Evolutionary conservation across 2,329 filamentous ascomycete genomes (phyloP).

Genomic region (Pseudomassariella vexata): DNA sequence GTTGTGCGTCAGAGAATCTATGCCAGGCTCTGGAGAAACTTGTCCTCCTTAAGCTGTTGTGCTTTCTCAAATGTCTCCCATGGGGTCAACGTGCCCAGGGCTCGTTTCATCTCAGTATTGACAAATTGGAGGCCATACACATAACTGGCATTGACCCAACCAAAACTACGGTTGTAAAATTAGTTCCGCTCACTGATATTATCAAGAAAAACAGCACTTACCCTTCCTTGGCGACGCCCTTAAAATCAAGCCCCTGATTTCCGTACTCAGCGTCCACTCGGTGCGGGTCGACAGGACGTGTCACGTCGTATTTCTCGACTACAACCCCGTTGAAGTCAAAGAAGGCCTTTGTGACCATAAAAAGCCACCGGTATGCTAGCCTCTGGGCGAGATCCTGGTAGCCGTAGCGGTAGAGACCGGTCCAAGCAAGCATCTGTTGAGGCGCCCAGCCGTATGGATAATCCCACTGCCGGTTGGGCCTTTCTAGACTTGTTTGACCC

Average conservation of each 20-base stretch:
- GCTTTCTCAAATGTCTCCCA: conserved; percentile 79
- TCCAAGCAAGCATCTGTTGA: conserved; percentile 98
- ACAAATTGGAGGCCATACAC: conserved; percentile 88
- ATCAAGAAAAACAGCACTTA: conserved; percentile 42
- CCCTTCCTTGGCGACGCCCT: conserved; percentile 93
- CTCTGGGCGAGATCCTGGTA: conserved; percentile 86
- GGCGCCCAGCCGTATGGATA: conserved; percentile 98
- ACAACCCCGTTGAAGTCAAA: conserved; percentile 98
- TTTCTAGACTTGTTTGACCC: conserved; percentile 69
- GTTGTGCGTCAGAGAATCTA: too few relatives aligned
- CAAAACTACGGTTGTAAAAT: conserved; percentile 61
- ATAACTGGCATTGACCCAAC: conserved; percentile 98
- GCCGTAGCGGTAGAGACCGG: conserved; percentile 82
- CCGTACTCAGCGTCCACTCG: conserved; percentile 95
- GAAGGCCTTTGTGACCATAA: conserved; percentile 98
- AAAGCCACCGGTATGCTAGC: conserved; percentile 92
- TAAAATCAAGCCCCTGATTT: conserved; percentile 93
- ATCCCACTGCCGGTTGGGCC: conserved; percentile 97
- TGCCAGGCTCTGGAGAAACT: conserved; percentile 32
- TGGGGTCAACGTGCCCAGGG: conserved; percentile 79
- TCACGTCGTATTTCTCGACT: conserved; percentile 98
- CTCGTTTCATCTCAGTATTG: conserved; percentile 82
- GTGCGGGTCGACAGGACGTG: conserved; percentile 81
- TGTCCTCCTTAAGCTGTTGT: conserved; percentile 47
- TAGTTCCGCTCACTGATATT: conserved; percentile 18